Evolutionary conservation across 495 filamentous ascomycete genomes (phyloP), one percentile per base, ranked within the genome.

Genomic region (Hypomontagnella monticulosa): DNA sequence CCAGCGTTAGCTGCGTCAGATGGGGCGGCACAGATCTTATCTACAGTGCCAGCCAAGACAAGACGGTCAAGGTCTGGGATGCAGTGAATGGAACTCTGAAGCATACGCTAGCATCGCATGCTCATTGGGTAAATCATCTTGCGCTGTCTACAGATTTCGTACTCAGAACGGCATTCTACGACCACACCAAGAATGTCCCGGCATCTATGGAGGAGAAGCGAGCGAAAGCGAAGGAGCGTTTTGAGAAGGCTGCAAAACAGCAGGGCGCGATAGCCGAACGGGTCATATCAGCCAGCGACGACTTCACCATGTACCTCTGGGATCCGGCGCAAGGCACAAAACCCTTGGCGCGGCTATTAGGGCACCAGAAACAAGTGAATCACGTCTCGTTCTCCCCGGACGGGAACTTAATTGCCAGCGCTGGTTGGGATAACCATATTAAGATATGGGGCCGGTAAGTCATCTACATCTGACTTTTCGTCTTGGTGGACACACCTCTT

Each of bases 221-320:
- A 30, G 81, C 82, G 7, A 92, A 92, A 66, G 93, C 95, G 0
- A 87, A 85, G 69, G 85, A 91, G 66, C 85, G 93, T n/a, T 98
- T 96, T 71, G 86, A 93, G 66, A 90, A 92, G 68, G 93, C 93
- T 5, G 93, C 93, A 6, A 94, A 85, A 10, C 82, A 93, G 36
- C 84, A 89, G 36, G 91, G 90, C 50, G 87, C 89, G 68, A 84
- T 95, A 36, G 85, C 91, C 2, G 95, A 99, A 77, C 87, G 93
- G 15, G 80, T 97, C 2, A 93, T 96, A 2, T 93, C 92, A 1
- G 96, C 94, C 1, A 91, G 88, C 70, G 95, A 99, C 69, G 96
- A 99, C 71, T 95, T 92, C 78, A 98, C 95, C 4, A 95, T 98
- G 83, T 97, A 91, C 71, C 85, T 99, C 47, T 99, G 96, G 96